A percentile compares a stretch with the other conserved stretches of the same genome.
These are phyloP conservation scores for Gillenia trifoliata DNA, from an alignment of 306 rosid species.

Conservation along the genomic window DNA sequence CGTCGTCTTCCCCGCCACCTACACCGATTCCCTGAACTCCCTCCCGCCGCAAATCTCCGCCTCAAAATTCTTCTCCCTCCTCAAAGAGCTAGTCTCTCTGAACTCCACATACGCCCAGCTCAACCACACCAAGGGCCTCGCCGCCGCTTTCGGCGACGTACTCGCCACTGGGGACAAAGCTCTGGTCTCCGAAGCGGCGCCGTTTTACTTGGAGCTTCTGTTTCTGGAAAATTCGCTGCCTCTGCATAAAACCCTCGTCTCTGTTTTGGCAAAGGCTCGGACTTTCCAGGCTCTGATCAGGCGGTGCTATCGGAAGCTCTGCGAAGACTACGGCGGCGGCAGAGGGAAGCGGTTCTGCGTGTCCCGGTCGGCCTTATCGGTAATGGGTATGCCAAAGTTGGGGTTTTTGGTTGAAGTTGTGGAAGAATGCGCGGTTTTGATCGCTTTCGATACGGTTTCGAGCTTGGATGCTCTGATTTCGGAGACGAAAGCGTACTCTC, in stretches of 20 bases:
- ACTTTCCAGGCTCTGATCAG: conserved; percentile 29
- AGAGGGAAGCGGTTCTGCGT: conserved; percentile 54
- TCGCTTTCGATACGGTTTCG: conserved; percentile 47
- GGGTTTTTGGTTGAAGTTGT: conserved; percentile 59
- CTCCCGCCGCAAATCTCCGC: conserved; percentile 14
- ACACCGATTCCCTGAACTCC: conserved; percentile 31
- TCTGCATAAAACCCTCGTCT: conserved; percentile 61
- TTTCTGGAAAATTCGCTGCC: conserved; percentile 74
- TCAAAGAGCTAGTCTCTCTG: conserved; percentile 38
- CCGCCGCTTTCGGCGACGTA: conserved; percentile 48
- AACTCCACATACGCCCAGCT: conserved; percentile 68
- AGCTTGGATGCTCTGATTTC: conserved; percentile 49
- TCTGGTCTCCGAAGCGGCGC: conserved; percentile 29
- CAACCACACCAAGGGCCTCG: conserved; percentile 43
- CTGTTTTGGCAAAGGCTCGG: conserved; percentile 48
- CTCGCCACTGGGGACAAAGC: conserved; percentile 28
- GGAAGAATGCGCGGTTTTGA: conserved; percentile 57
- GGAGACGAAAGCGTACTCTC: conserved; percentile 45
- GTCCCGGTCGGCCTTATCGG: conserved; percentile 63
- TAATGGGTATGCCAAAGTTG: conserved; percentile 74
- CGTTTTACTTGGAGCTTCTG: conserved; percentile 54
- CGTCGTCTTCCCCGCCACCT: conserved; percentile 56
- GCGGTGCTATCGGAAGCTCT: conserved; percentile 38
- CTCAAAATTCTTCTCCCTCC: conserved; percentile 42
- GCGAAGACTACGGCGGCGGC: conserved; percentile 36